Conservation (phyloP, 2,329 filamentous ascomycete genomes). For the Alternaria novae-zelandiae region DNA sequence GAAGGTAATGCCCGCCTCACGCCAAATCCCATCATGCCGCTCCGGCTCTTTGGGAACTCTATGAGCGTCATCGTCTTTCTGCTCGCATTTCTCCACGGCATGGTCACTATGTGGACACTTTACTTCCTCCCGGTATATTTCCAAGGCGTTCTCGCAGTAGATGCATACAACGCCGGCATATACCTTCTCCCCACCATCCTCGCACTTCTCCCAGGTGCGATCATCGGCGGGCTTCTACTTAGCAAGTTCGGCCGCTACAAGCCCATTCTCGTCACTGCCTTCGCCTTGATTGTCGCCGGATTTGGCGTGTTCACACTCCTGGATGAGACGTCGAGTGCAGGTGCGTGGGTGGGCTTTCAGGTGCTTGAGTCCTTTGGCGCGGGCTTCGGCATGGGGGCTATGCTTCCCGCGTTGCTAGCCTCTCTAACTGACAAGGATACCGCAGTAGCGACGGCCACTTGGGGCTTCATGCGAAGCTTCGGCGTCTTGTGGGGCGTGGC, state of each 20-base stretch:
- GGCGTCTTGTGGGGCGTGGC: conserved; percentile 29
- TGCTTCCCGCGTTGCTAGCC: conserved; percentile 13
- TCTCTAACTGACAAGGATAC: conserved; percentile 13
- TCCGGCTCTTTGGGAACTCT: background rate
- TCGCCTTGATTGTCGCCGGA: background rate
- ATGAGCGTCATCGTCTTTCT: background rate
- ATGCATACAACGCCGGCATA: conserved; percentile 12
- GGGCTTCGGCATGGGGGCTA: conserved; percentile 6
- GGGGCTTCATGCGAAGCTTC: conserved; percentile 23
- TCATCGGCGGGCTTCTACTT: background rate
- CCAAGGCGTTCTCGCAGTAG: conserved; percentile 9
- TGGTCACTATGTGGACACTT: background rate
- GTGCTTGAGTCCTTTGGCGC: conserved; percentile 9
- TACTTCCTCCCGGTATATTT: conserved; percentile 28
- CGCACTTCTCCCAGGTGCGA: conserved; percentile 2
- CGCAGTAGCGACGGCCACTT: conserved; percentile 15
- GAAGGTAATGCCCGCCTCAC: background rate
- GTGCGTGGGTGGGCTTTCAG: conserved; percentile 21
- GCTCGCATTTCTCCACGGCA: background rate
- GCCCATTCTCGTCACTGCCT: background rate
- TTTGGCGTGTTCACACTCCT: conserved; percentile 18
- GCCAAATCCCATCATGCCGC: background rate
- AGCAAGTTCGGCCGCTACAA: background rate
- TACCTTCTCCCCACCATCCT: conserved; percentile 14
- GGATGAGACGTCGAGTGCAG: conserved; percentile 4